Evolutionary conservation across 768 basidiomycete species (phyloP), one percentile per base, ranked within the genome.

Genomic region (Kwoniella sp.): DNA sequence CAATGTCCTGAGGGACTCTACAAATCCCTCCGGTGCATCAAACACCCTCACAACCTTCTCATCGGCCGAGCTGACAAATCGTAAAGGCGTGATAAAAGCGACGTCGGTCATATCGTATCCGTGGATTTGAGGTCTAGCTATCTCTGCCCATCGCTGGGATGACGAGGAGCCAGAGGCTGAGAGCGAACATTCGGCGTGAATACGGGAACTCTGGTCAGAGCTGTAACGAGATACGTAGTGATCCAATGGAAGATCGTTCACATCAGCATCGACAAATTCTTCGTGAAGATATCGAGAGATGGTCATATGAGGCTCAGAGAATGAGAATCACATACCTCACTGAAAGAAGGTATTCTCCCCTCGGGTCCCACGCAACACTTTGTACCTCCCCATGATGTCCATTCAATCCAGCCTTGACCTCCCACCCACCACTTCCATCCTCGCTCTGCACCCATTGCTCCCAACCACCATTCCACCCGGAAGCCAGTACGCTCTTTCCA

Each of bases 401-500:
- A n/a, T 85, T 86, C 52, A 92, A 83, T 0, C 91, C 92, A n/a
- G 86, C 85, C 1, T 84, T 77, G 74, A 95, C 90, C 40, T 74
- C 81, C 96, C 96, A 98, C 19, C 56, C 63, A 13, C 66, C 63
- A 65, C 86, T 84, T 4, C 61, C 68, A 19, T 66, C 65, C 15
- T 55, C 19, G 47, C 26, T 40, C 72, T 65, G 65, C 12, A 82
- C 80, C 95, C 96, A 99, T 30, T 91, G 84, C 70, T 95, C 85
- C 89, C 91, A 94, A 0, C 91, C 90, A 30, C 96, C 96, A 53
- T 87, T 87, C 96, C 96, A 99, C 0, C 93, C 94, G 86, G 88
- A 90, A 1, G 90, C 90, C 19, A 95, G 72, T 0, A 86, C 88
- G 46, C 90, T 87, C 24, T 78, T 72, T 0, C 88, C 88, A 19